Conservation (phyloP, 106 monocot species). For the Alisma plantagoaquatica region DNA sequence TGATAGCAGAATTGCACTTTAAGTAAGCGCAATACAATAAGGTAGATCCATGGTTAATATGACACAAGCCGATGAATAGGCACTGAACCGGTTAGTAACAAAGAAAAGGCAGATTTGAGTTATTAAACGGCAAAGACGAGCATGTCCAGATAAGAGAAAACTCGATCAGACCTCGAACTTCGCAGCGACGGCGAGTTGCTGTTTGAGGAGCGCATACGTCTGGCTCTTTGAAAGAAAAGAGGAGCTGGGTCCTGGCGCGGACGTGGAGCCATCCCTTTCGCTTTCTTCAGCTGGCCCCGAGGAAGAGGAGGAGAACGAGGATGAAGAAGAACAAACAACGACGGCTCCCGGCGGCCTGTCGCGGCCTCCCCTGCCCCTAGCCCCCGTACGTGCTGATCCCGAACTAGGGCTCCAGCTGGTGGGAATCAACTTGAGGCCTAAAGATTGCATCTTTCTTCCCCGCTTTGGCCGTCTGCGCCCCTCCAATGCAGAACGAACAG, state of each 20-base stretch:
- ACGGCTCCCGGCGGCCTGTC: slow-evolving; percentile 1
- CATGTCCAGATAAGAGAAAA: no score
- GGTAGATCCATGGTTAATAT: no score
- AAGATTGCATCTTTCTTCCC: slow-evolving; percentile 20
- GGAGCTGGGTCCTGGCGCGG: no score
- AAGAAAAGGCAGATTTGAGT: no score
- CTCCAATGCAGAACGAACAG: no score
- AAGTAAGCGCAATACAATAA: no score
- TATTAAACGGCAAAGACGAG: no score
- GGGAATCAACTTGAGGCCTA: slow-evolving; percentile 17
- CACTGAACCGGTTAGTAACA: no score
- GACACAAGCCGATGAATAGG: no score
- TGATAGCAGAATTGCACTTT: no score
- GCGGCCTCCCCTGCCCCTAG: not conserved
- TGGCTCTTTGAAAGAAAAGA: slow-evolving; percentile 17
- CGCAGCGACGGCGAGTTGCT: slow-evolving; percentile 25
- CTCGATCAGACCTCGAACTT: slow-evolving; percentile 23
- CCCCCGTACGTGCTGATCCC: not conserved
- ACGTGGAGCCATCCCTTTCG: not conserved
- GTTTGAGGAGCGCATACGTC: slow-evolving; percentile 23
- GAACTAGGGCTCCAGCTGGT: slow-evolving; percentile 2
- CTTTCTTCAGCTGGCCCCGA: slow-evolving; percentile 2
- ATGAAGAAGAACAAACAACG: no score
- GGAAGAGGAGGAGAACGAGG: slow-evolving; percentile 4
- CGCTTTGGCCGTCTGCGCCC: no score